Evolutionary conservation across 371 early-diverging fungal species (phyloP), one percentile per base, ranked within the genome.

Genomic region (Zychaea mexicana): DNA sequence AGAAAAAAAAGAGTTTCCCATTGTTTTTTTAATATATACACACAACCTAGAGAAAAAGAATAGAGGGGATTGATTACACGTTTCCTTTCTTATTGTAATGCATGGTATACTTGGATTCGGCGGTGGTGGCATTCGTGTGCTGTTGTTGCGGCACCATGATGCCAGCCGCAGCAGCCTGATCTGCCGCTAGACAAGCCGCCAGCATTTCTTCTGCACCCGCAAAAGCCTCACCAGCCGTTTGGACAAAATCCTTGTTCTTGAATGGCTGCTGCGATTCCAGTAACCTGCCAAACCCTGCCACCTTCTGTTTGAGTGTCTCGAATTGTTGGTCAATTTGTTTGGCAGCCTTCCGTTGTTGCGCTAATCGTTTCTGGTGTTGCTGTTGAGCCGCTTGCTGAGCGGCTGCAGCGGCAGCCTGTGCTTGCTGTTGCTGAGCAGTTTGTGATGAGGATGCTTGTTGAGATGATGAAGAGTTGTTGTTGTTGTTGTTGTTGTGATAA

Each of bases 141-240:
- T n/a, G n/a, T n/a, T 62, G 63, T 59, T 45, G 56, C 8, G 24
- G 13, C 24, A 13, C 19, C 21, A 9, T 52, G 21, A 60, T 60
- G 21, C 60, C 36, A 47, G 68, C 15, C 22, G 60, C 13, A 19
- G 52, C 21, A 1, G 65, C 36, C 63, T 65, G 17, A 56, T 42
- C 81, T 7, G 33, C 57, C 2, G 67, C 52, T 53, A 64, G 66
- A 56, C 78, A 81, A 1, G 82, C 77, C 3, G 39, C 47, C 36
- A 81, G 28, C 77, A 81, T 76, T 32, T 78, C 82, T 10, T 77
- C 67, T 26, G 77, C 82, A 13, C 64, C 65, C 9, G 75, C 52
- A 56, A 81, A 71, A 3, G 75, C 78, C 26, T 81, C 77, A 26
- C 45, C 66, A 2, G 82, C 82, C 13, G 58, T 59, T 21, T 78